phyloP scores from a whole-genome alignment of 768 basidiomycete species.

The Agrocybe pediades region DNA sequence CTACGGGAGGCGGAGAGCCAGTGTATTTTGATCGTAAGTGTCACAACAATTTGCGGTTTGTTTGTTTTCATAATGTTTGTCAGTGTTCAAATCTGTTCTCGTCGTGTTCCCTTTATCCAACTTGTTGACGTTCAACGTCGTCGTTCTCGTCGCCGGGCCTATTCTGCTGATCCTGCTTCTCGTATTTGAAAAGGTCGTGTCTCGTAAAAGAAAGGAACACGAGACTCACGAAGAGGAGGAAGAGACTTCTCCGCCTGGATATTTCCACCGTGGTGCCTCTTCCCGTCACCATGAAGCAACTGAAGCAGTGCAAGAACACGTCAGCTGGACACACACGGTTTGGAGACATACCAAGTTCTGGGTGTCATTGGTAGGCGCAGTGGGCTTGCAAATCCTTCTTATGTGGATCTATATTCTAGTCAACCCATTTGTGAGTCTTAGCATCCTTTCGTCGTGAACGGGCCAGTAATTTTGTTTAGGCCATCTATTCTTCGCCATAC shows the following conservation, averaged over 20 bases:
- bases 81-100: conserved; percentile 62
- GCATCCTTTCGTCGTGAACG: background rate
- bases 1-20: conserved; percentile 30
- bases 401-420: conserved; percentile 49
- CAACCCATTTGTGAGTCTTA: conserved; percentile 63
- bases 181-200: conserved; percentile 24
- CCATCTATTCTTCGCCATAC: conserved; percentile 59
- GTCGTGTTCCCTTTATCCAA: conserved; percentile 54
- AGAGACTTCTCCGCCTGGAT: background rate
- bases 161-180: conserved; percentile 49
- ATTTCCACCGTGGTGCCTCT: conserved; percentile 7
- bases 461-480: conserved; percentile 36
- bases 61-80: conserved; percentile 1
- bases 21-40: conserved; percentile 78
- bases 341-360: conserved; percentile 67
- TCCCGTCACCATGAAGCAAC: conserved; percentile 2
- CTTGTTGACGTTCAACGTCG: conserved; percentile 58
- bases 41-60: background rate
- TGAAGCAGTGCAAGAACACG: background rate
- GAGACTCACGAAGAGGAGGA: background rate
- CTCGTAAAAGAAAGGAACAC: background rate
- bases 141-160: conserved; percentile 66
- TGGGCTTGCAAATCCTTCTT: conserved; percentile 49
- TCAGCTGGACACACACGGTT: conserved; percentile 23
- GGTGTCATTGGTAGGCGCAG: conserved; percentile 49